Evolutionary conservation across 2,329 filamentous ascomycete species (phyloP).

Genomic region (Beauveria caledonica): DNA sequence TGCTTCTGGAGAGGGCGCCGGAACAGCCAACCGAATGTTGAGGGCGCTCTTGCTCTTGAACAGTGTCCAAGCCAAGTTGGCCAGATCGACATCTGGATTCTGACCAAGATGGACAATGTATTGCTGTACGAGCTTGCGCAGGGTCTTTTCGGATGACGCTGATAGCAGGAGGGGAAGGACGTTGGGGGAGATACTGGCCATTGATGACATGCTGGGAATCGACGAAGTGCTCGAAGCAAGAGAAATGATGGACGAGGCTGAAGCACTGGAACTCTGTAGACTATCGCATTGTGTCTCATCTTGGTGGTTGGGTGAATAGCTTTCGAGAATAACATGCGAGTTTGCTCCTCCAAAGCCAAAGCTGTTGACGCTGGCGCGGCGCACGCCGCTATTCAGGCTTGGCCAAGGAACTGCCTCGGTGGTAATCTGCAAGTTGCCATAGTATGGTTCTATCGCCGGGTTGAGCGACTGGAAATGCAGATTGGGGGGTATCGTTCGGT

Average conservation of each 20-base stretch:
- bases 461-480: conserved; percentile 17
- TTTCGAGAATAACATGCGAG: conserved; percentile 18
- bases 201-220: background rate
- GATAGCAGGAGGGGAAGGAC: conserved; percentile 16
- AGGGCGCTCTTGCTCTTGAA: background rate
- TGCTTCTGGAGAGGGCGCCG: background rate
- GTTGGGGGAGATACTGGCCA: background rate
- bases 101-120: background rate
- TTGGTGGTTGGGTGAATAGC: background rate
- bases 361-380: conserved; percentile 17
- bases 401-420: conserved; percentile 16
- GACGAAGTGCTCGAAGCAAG: background rate
- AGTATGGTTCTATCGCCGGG: conserved; percentile 16
- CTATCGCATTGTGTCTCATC: background rate
- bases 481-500: conserved; percentile 18
- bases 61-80: background rate
- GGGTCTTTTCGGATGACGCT: conserved; percentile 7
- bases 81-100: background rate
- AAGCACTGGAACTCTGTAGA: background rate
- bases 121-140: background rate
- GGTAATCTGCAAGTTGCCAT: conserved; percentile 13
- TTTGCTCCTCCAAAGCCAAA: conserved; percentile 23
- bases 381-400: background rate
- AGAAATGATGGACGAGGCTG: background rate
- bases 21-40: background rate